A percentile compares a stretch with the other conserved stretches of the same genome.
These are phyloP conservation scores for Amphichorda felina DNA, from an alignment of 2,329 filamentous ascomycete genomes.

Conservation along the genomic window DNA sequence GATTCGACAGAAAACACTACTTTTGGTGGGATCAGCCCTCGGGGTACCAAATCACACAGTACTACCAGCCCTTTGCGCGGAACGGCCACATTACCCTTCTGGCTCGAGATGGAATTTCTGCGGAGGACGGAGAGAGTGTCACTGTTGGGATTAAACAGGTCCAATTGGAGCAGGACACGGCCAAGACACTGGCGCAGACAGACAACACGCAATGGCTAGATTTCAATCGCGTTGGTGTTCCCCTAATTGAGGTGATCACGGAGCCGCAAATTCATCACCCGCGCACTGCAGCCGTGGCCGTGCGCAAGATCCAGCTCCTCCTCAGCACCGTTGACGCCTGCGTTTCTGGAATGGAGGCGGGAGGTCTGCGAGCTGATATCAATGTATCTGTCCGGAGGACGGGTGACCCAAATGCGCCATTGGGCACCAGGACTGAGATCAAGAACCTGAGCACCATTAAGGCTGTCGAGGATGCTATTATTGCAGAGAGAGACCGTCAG, in stretches of 20 bases:
- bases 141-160: constrained; percentile 81
- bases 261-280: constrained; percentile 80
- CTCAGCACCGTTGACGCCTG: constrained; percentile 75
- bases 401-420: constrained; percentile 25
- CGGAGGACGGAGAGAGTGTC: constrained; percentile 58
- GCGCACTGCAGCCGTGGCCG: constrained; percentile 74
- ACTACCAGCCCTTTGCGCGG: constrained; percentile 62
- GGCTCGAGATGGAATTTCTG: constrained; percentile 66
- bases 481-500: constrained; percentile 82
- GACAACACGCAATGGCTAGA: constrained; percentile 70
- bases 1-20: constrained; percentile 95
- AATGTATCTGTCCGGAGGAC: constrained; percentile 75
- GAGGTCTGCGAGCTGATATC: constrained; percentile 83
- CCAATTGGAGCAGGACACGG: constrained; percentile 96
- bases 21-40: constrained; percentile 98
- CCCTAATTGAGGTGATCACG: constrained; percentile 92
- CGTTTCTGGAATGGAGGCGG: constrained; percentile 84
- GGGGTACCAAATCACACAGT: constrained; percentile 97
- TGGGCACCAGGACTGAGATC: constrained; percentile 90
- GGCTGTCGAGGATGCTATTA: constrained; percentile 86
- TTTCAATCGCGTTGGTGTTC: constrained; percentile 85
- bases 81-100: constrained; percentile 63
- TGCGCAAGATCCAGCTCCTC: constrained; percentile 76
- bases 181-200: constrained; percentile 76
- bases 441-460: constrained; percentile 96